Conservation (phyloP, 306 rosid species). For the Lotus japonicus region DNA sequence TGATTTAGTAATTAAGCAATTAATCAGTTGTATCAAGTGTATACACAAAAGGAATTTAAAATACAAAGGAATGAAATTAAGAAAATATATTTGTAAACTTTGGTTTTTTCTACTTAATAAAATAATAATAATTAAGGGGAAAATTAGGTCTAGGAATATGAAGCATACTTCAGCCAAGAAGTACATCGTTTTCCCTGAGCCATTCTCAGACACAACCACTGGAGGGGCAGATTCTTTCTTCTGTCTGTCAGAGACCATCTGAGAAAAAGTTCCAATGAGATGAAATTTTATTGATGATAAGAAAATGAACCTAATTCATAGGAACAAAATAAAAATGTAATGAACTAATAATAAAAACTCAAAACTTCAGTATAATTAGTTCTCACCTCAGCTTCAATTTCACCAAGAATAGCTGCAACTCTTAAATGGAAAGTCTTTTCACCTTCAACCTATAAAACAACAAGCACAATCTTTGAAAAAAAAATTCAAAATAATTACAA, state of each 20-base stretch:
- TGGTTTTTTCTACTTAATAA: background rate
- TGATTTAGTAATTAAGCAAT: background rate
- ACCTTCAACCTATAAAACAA: constrained; percentile 70
- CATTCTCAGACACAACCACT: constrained; percentile 44
- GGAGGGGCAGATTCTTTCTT: constrained; percentile 99
- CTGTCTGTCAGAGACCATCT: constrained; percentile 95
- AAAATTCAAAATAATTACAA: constrained; percentile 11
- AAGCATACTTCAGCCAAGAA: constrained; percentile 91
- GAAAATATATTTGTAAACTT: background rate
- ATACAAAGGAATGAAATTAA: background rate
- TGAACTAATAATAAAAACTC: background rate
- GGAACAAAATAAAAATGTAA: constrained; percentile 3
- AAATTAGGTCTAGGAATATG: constrained; percentile 10
- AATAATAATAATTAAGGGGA: background rate
- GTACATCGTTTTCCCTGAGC: constrained; percentile 66
- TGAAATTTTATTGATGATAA: constrained; percentile 10
- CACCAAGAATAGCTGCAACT: constrained; percentile 85
- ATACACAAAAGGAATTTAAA: background rate
- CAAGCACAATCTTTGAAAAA: constrained; percentile 12
- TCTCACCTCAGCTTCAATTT: constrained; percentile 95
- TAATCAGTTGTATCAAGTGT: background rate
- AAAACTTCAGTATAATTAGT: constrained; percentile 16
- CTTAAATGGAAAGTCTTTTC: constrained; percentile 83
- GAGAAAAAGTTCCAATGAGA: constrained; percentile 36
- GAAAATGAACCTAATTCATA: constrained; percentile 4